Base-by-base conservation (phyloP, 2,329 filamentous ascomycete species). In the Grosmannia huntii region DNA sequence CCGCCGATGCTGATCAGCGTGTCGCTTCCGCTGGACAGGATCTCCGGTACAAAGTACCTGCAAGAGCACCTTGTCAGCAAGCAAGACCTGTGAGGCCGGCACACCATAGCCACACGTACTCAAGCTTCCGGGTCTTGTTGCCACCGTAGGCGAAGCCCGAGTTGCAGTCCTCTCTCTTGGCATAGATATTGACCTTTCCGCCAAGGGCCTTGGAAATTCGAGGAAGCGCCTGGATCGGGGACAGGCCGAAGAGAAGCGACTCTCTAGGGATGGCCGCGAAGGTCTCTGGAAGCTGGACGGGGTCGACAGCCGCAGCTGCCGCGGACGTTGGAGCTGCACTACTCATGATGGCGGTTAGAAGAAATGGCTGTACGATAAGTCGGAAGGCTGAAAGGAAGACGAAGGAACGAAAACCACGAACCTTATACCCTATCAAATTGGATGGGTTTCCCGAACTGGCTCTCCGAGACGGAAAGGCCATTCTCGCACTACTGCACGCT, bases 81-180 rank as follows among this genome's bases (percentile, higher is more conserved):
- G 16, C 5, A 27, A 44, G 51, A 36, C 21, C 19, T 36, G 4
- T 19, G 25, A 12, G 9, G 25, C 21, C 14, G 5, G 16, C 19
- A 33, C 25, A 9, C 16, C 14, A 21, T 12, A 10, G 14, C 36
- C 21, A 46, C 14, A 65, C 67, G 63, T 67, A 81, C 74, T 88
- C 84, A 2, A 87, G 75, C 69, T 87, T 87, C 59, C 84, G 76
- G 33, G 79, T 82, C 70, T 87, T 87, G 73, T 87, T 87, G 57
- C 83, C 84, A 44, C 84, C 84, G 65, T 77, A 86, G 3, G 84
- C 84, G 21, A 86, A 76, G 0, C 79, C 81, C 1, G 82, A 85
- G 70, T 85, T 86, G 66, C 83, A 82, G 70, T 89, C 86, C 63
- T 89, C 85, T 55, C 85, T 79, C 70, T 89, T 89, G 57, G 85